A percentile compares a stretch with the other conserved stretches of the same genome.
These are phyloP conservation scores for Tuber magnatum DNA, from an alignment of 495 filamentous ascomycete genomes.

Conservation along the genomic window DNA sequence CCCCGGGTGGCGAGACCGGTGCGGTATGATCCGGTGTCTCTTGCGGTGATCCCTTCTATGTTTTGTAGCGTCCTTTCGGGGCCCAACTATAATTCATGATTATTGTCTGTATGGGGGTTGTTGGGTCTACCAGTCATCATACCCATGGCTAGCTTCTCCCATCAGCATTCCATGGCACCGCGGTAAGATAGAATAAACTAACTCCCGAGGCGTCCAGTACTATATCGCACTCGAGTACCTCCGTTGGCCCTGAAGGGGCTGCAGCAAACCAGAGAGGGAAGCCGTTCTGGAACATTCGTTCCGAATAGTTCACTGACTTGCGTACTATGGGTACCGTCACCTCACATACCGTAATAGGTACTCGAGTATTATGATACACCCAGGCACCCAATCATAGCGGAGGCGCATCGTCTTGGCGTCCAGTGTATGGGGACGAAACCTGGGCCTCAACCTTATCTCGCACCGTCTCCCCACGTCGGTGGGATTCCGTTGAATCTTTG, in stretches of 20 bases:
- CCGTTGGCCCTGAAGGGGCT: no score
- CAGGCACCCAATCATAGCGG: neutral
- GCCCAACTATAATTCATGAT: neutral
- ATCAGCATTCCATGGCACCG: neutral
- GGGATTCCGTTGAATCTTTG: slow-evolving; percentile 10
- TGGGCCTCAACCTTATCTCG: neutral
- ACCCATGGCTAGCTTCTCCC: neutral
- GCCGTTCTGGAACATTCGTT: neutral
- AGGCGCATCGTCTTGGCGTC: neutral
- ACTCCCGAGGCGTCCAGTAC: no score
- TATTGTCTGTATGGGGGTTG: no score
- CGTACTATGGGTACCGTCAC: neutral
- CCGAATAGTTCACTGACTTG: neutral
- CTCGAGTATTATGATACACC: no score
- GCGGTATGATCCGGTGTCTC: no score
- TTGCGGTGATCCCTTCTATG: no score
- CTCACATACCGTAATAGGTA: no score
- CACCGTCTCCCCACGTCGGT: neutral
- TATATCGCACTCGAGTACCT: no score
- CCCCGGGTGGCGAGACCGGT: no score
- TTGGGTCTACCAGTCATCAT: neutral
- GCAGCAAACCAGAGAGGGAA: neutral
- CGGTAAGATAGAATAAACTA: no score
- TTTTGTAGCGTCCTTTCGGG: neutral
- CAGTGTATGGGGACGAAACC: neutral